Evolutionary conservation across 176 grass and related monocot genomes (phyloP), one percentile per base, ranked within the genome.

Genomic region (Triticum timopheevii): DNA sequence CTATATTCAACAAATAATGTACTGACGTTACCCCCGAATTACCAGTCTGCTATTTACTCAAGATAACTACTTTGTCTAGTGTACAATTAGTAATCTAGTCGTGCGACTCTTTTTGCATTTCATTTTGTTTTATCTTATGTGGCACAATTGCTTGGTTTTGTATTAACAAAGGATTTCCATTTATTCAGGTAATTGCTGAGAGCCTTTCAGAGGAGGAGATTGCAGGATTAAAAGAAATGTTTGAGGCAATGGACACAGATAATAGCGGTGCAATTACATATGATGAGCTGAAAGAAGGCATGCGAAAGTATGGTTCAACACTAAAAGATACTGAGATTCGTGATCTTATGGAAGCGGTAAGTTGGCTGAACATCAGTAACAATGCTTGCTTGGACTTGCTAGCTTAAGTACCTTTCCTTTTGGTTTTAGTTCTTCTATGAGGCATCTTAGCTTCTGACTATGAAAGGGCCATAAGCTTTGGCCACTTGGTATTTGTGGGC

Each of bases 171-270:
- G 12, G 61, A 80, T 80, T 66, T 39, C 7, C 52, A 56, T 84
- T 74, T 69, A 61, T 84, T 81, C 36, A 95, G 93, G 90, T 95
- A 69, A 95, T 95, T 88, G 93, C 93, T 31, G 93, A 95, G 79
- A 95, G 87, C 79, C 90, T 95, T 77, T 95, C 93, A 6, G 93
- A 95, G n/a, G 90, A 95, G 85, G 93, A 95, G 82, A 90, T 95
- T 80, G 90, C 90, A 58, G 93, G 93, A 50, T 69, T 95, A 30
- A 92, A 88, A 82, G 87, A 95, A 88, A 95, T 95, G 93, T 95
- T 95, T 65, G 86, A 70, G 78, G 87, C 89, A 69, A 94, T 94
- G 84, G 90, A 94, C 72, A 92, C 93, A 35, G 93, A 94, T 77
- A 83, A 87, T 39, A 95, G 93, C 3, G 93, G 93, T 58, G 88